Evolutionary conservation across 371 early-diverging fungal genomes (phyloP).

Genomic region (Mycotypha africana): DNA sequence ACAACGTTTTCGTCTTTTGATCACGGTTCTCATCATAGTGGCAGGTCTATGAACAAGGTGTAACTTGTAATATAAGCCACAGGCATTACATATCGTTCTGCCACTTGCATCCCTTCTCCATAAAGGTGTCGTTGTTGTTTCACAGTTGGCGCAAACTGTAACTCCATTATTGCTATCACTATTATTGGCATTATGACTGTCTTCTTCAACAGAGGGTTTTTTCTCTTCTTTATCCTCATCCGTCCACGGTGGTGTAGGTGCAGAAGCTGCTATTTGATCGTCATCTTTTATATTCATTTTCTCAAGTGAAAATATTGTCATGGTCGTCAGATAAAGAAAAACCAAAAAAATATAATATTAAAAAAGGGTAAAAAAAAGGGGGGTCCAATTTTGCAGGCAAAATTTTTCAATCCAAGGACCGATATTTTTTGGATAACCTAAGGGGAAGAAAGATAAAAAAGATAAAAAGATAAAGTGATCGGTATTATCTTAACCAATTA

Average conservation of each 20-base stretch:
- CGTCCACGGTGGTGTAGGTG: constrained; percentile 3
- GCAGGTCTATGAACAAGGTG: constrained; percentile 59
- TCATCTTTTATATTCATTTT: constrained; percentile 13
- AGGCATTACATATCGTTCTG: constrained; percentile 73
- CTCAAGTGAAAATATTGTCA: constrained; percentile 7
- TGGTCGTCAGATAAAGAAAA: no score
- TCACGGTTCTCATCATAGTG: constrained; percentile 51
- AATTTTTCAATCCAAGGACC: no score
- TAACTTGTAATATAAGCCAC: constrained; percentile 74
- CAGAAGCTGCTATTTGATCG: background rate
- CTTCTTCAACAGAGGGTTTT: constrained; percentile 1
- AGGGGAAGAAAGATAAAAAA: no score
- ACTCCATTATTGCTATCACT: background rate
- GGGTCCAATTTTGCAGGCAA: no score
- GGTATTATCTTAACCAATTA: no score
- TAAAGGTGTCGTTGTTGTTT: constrained; percentile 68
- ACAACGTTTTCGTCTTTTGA: constrained; percentile 46
- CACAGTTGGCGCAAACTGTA: constrained; percentile 64
- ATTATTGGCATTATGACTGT: background rate
- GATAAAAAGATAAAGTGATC: no score
- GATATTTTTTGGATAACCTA: no score
- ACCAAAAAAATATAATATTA: no score
- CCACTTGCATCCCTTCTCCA: constrained; percentile 74
- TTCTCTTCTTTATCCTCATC: constrained; percentile 21
- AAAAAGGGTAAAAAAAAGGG: no score